Percentiles rank a stretch among this genome's conserved stretches.
Evolutionary conservation across 768 basidiomycete species (phyloP).

Genomic region (Pleurotus eryngii): DNA sequence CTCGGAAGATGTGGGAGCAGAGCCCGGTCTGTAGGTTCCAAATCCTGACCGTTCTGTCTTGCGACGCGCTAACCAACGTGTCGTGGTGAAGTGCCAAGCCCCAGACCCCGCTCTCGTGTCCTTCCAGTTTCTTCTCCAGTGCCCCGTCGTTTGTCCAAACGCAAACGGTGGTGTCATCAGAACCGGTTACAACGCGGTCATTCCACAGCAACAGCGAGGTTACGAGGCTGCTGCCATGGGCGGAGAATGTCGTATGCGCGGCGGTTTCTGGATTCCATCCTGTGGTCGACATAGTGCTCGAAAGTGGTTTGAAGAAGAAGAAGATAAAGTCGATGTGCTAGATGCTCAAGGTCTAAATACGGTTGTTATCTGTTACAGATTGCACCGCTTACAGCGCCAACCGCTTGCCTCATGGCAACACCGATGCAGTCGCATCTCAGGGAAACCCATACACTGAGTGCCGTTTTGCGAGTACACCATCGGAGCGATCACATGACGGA

Average conservation of each 20-base stretch:
- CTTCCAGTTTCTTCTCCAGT: neutral
- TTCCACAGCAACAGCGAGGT: slow-evolving; percentile 2
- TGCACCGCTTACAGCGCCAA: neutral
- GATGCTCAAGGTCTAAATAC: neutral
- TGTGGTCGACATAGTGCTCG: neutral
- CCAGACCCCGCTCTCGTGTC: slow-evolving; percentile 1
- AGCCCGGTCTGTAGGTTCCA: neutral
- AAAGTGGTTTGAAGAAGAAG: neutral
- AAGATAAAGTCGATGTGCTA: neutral
- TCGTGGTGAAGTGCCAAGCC: neutral
- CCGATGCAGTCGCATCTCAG: neutral
- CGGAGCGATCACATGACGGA: no score
- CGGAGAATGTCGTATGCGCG: neutral
- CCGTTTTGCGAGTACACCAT: no score
- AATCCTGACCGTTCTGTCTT: neutral
- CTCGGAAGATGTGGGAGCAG: neutral
- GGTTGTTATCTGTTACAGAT: neutral
- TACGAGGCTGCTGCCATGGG: neutral
- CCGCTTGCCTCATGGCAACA: neutral
- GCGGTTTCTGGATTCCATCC: no score
- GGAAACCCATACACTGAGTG: neutral
- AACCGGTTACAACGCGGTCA: neutral
- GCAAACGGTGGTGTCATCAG: neutral
- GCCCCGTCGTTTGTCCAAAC: slow-evolving; percentile 1
- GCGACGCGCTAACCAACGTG: slow-evolving; percentile 1